phyloP scores from a whole-genome alignment of 192 early-diverging fungal genomes.

The Coemansia asiatica region DNA sequence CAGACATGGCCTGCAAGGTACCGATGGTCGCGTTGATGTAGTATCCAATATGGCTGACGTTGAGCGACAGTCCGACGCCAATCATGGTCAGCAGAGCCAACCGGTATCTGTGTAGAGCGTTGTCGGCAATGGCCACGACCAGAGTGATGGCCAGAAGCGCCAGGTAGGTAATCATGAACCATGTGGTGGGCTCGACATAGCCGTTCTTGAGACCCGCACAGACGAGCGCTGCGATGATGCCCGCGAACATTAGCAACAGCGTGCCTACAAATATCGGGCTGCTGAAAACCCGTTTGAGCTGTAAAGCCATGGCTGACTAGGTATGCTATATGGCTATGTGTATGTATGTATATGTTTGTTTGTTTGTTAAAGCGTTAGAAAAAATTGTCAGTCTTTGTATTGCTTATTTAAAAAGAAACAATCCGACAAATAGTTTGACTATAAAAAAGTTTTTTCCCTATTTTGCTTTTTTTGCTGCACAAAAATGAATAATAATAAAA shows the following conservation, averaged over 20 bases:
- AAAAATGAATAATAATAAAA: not conserved
- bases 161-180: slow-evolving; percentile 51
- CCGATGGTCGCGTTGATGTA: slow-evolving; percentile 52
- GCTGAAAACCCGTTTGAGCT: slow-evolving; percentile 33
- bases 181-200: slow-evolving; percentile 45
- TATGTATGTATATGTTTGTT: slow-evolving; percentile 9
- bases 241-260: slow-evolving; percentile 43
- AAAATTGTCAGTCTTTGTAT: not conserved
- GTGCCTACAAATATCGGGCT: slow-evolving; percentile 52
- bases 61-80: slow-evolving; percentile 37
- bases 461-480: slow-evolving; percentile 2
- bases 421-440: not conserved
- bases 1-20: slow-evolving; percentile 50
- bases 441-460: not conserved
- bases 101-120: slow-evolving; percentile 49
- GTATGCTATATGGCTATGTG: slow-evolving; percentile 14
- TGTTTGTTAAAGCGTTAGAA: not conserved
- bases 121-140: slow-evolving; percentile 27
- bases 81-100: slow-evolving; percentile 51
- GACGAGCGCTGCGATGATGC: slow-evolving; percentile 30
- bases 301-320: slow-evolving; percentile 10
- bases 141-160: slow-evolving; percentile 24
- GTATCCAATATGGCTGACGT: slow-evolving; percentile 47
- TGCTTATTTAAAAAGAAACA: too few species aligned
- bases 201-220: slow-evolving; percentile 41